Conservation (phyloP, 208 protist species). For the Phytomonas francai region DNA sequence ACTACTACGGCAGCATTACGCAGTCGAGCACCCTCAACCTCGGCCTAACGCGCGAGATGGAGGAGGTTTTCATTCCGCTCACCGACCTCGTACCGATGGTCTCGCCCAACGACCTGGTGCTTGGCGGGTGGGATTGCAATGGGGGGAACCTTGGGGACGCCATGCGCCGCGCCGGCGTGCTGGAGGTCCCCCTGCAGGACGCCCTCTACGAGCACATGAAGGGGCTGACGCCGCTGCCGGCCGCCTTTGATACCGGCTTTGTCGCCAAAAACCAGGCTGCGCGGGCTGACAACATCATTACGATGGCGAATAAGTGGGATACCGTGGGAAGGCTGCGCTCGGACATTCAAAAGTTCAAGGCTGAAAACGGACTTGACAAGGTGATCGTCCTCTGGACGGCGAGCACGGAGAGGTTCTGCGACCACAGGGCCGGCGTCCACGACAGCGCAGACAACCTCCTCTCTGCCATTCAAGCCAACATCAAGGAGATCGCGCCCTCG, state of each 20-base stretch:
- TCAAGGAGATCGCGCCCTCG: slow-evolving; percentile 94
- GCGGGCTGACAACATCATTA: slow-evolving; percentile 95
- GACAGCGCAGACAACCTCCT: slow-evolving; percentile 95
- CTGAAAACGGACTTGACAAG: slow-evolving; percentile 90
- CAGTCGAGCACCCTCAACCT: slow-evolving; percentile 95
- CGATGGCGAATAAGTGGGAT: slow-evolving; percentile 82
- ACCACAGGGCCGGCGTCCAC: slow-evolving; percentile 90
- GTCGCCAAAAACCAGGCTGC: slow-evolving; percentile 97
- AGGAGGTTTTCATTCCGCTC: slow-evolving; percentile 92
- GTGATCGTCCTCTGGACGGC: slow-evolving; percentile 98
- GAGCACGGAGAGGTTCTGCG: slow-evolving; percentile 97
- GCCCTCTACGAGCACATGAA: slow-evolving; percentile 79
- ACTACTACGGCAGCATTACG: slow-evolving; percentile 97
- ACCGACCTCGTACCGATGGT: slow-evolving; percentile 95
- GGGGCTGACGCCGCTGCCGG: slow-evolving; percentile 90
- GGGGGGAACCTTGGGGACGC: slow-evolving; percentile 90
- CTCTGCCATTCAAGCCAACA: slow-evolving; percentile 73
- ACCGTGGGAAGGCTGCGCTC: slow-evolving; percentile 91
- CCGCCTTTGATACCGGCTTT: slow-evolving; percentile 96
- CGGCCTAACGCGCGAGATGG: slow-evolving; percentile 79
- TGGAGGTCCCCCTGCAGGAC: slow-evolving; percentile 92
- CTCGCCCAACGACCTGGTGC: slow-evolving; percentile 94
- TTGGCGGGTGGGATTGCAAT: slow-evolving; percentile 98
- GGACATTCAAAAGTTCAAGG: slow-evolving; percentile 93
- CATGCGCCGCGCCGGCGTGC: slow-evolving; percentile 93